phyloP scores from a whole-genome alignment of 305 asterid genomes.

The Fraxinus angustifolia region DNA sequence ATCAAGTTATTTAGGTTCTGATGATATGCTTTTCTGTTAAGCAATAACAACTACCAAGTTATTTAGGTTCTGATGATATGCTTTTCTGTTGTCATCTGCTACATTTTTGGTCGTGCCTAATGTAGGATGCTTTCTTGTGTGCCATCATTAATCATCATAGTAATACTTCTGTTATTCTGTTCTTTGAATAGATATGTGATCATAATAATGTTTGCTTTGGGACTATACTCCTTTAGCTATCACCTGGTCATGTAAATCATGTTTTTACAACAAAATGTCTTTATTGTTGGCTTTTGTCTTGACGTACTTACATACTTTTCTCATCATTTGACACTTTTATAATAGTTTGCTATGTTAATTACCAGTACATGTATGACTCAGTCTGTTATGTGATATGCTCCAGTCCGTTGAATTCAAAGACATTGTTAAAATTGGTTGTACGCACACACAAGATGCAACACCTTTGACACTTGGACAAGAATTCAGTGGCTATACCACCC shows the following conservation, averaged over 20 bases:
- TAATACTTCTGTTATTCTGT: neutral
- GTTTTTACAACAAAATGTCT: neutral
- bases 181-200: neutral
- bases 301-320: neutral
- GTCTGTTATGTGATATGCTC: constrained; percentile 17
- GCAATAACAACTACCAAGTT: neutral
- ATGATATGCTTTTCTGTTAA: neutral
- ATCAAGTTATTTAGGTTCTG: neutral
- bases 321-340: neutral
- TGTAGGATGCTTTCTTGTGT: neutral
- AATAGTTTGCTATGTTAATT: constrained; percentile 5
- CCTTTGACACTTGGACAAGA: constrained; percentile 98
- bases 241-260: neutral
- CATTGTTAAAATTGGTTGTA: constrained; percentile 89
- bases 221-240: neutral
- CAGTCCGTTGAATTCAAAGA: constrained; percentile 77
- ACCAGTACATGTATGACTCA: neutral
- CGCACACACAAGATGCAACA: constrained; percentile 98
- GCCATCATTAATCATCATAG: neutral
- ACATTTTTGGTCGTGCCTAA: constrained; percentile 5
- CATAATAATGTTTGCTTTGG: constrained; percentile 1
- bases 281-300: neutral
- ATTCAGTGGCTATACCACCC: constrained; percentile 90
- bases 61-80: neutral
- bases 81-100: neutral